Percentiles rank a stretch among this genome's conserved stretches.
These are phyloP conservation scores for Pyrrhoderma lamaoense DNA, from an alignment of 1,284 basidiomycete species.

Conservation along the genomic window DNA sequence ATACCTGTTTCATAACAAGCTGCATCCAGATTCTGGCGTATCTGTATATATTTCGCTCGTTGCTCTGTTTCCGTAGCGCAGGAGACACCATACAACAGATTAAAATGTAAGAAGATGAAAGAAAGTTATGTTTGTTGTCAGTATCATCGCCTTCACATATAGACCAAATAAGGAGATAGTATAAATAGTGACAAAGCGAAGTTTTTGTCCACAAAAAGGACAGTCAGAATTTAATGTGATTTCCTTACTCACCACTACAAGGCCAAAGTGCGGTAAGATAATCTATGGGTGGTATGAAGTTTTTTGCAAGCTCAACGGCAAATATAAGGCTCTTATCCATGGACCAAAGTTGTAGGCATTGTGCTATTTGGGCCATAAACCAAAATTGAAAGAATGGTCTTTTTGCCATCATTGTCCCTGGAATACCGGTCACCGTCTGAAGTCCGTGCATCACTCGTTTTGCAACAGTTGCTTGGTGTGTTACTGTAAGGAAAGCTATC, in stretches of 20 bases:
- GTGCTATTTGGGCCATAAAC: conserved; percentile 66
- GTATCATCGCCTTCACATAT: not conserved
- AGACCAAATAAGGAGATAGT: too few relatives aligned
- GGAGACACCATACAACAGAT: not conserved
- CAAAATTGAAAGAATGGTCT: conserved; percentile 69
- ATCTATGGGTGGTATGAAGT: conserved; percentile 54
- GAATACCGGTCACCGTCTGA: conserved; percentile 55
- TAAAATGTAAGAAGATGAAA: not conserved
- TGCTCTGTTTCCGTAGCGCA: conserved; percentile 5
- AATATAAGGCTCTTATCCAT: conserved; percentile 51
- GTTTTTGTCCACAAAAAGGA: too few relatives aligned
- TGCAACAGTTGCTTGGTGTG: conserved; percentile 54
- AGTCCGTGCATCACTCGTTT: conserved; percentile 53
- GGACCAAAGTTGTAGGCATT: conserved; percentile 48
- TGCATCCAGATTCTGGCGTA: conserved; percentile 8
- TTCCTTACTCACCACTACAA: conserved; percentile 48
- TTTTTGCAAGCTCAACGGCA: conserved; percentile 59
- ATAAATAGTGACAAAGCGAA: too few relatives aligned
- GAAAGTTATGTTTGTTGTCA: not conserved
- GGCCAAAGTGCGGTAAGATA: conserved; percentile 65
- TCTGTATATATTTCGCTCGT: conserved; percentile 6
- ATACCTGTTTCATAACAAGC: conserved; percentile 10
- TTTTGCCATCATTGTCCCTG: conserved; percentile 42
- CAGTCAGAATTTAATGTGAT: too few relatives aligned
- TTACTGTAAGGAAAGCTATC: conserved; percentile 35